These are phyloP conservation scores for Nepenthes gracilis DNA, from an alignment of 148 eudicot genomes.

Conservation along the genomic window DNA sequence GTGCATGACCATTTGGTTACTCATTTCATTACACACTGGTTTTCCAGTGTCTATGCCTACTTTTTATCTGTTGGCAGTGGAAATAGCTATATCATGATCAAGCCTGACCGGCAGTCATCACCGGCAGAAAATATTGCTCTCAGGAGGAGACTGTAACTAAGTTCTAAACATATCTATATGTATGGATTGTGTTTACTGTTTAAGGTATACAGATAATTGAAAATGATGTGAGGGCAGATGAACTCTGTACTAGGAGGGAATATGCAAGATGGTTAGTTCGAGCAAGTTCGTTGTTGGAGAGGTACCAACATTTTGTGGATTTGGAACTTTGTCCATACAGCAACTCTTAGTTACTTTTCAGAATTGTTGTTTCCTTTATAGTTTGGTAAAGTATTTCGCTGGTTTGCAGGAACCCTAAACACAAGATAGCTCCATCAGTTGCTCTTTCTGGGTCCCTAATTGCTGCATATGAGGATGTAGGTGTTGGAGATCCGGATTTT, in stretches of 20 bases:
- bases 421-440: constrained; percentile 38
- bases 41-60: too few relatives aligned
- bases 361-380: neutral
- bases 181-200: constrained; percentile 25
- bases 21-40: too few relatives aligned
- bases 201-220: constrained; percentile 81
- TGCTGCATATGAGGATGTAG: constrained; percentile 69
- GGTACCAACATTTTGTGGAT: constrained; percentile 25
- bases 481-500: constrained; percentile 64
- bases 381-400: neutral
- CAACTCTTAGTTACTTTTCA: neutral
- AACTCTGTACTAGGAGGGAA: constrained; percentile 83
- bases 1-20: too few relatives aligned
- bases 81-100: neutral
- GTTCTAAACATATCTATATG: constrained; percentile 31
- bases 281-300: constrained; percentile 64
- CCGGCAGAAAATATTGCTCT: neutral
- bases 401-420: constrained; percentile 53
- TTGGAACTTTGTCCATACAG: constrained; percentile 3
- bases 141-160: constrained; percentile 9
- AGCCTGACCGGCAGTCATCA: constrained; percentile 3
- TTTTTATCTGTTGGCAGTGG: too few relatives aligned
- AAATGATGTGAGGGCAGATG: constrained; percentile 59
- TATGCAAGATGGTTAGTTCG: constrained; percentile 87
- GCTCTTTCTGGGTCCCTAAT: constrained; percentile 58